phyloP scores from a whole-genome alignment of 768 basidiomycete genomes.

The Boletus bicolor region DNA sequence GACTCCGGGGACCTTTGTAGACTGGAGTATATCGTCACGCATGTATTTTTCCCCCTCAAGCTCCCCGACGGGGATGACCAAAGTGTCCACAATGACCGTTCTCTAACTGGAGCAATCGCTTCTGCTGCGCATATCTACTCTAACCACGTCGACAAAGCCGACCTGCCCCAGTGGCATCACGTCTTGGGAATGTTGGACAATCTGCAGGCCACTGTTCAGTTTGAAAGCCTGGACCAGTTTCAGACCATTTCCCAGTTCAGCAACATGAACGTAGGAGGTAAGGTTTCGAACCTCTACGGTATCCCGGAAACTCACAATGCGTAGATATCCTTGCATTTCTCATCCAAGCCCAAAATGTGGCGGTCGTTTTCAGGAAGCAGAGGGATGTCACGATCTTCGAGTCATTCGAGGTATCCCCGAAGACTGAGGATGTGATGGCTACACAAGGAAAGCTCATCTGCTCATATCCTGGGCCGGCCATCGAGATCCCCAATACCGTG shows the following conservation, averaged over 20 bases:
- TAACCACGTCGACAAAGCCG: background rate
- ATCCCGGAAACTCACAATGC: background rate
- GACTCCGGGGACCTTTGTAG: background rate
- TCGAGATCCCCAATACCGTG: slow-evolving; percentile 31
- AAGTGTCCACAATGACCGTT: slow-evolving; percentile 21
- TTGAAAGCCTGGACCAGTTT: slow-evolving; percentile 2
- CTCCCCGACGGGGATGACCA: slow-evolving; percentile 39
- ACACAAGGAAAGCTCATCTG: slow-evolving; percentile 42
- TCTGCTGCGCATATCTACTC: slow-evolving; percentile 21
- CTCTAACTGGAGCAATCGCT: slow-evolving; percentile 23
- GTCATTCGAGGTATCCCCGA: slow-evolving; percentile 45
- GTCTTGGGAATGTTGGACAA: slow-evolving; percentile 33
- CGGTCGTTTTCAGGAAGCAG: slow-evolving; percentile 37
- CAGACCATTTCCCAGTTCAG: slow-evolving; percentile 14
- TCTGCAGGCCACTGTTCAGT: slow-evolving; percentile 7
- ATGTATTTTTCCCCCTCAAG: slow-evolving; percentile 43
- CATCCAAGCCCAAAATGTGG: slow-evolving; percentile 48
- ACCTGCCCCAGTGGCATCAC: slow-evolving; percentile 28
- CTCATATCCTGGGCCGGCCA: slow-evolving; percentile 46
- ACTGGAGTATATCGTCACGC: slow-evolving; percentile 36
- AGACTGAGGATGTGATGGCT: slow-evolving; percentile 34
- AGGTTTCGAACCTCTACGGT: background rate
- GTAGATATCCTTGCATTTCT: slow-evolving; percentile 38
- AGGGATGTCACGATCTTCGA: slow-evolving; percentile 37
- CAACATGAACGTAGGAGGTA: slow-evolving; percentile 22